A percentile compares a stretch with the other conserved stretches of the same genome.
Conservation (phyloP, 345 rosid species). For the Chamaenerion angustifolium region DNA sequence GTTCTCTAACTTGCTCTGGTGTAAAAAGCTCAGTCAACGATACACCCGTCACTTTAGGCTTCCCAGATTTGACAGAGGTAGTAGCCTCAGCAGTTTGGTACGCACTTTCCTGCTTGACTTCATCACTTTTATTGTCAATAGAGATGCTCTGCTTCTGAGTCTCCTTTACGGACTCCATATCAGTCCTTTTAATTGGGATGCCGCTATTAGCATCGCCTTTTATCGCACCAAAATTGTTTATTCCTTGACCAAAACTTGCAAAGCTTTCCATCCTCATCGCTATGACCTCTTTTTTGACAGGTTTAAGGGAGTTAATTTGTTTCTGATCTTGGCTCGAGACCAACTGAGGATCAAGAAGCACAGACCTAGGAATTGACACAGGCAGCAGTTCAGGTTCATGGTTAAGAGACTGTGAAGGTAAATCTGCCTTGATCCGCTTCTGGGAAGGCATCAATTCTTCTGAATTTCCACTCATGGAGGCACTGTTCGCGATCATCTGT, state of each 20-base stretch:
- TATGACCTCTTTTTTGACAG: conserved; percentile 37
- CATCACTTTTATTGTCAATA: conserved; percentile 36
- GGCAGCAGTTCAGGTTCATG: conserved; percentile 31
- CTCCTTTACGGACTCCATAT: conserved; percentile 22
- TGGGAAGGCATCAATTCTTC: conserved; percentile 57
- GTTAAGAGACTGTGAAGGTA: conserved; percentile 30
- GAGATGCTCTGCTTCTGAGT: conserved; percentile 21
- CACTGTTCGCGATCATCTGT: conserved; percentile 24
- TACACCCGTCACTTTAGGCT: conserved; percentile 91
- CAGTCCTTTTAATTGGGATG: conserved; percentile 27
- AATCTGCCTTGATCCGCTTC: conserved; percentile 81
- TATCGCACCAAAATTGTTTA: conserved; percentile 27
- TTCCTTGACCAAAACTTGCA: conserved; percentile 34
- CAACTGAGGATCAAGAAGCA: conserved; percentile 26
- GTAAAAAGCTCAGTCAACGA: conserved; percentile 92
- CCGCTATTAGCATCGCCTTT: conserved; percentile 37
- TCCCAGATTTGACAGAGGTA: conserved; percentile 59
- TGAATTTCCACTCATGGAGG: conserved; percentile 27
- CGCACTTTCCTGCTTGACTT: conserved; percentile 40
- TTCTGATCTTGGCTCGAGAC: conserved; percentile 34
- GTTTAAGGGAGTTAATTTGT: conserved; percentile 5
- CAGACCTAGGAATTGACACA: conserved; percentile 18
- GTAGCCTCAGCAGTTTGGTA: conserved; percentile 33
- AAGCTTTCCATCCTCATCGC: conserved; percentile 47
- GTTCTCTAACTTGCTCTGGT: conserved; percentile 93